Evolutionary conservation across 1,284 basidiomycete genomes (phyloP).

Genomic region (Stygiomarasmius scandens): DNA sequence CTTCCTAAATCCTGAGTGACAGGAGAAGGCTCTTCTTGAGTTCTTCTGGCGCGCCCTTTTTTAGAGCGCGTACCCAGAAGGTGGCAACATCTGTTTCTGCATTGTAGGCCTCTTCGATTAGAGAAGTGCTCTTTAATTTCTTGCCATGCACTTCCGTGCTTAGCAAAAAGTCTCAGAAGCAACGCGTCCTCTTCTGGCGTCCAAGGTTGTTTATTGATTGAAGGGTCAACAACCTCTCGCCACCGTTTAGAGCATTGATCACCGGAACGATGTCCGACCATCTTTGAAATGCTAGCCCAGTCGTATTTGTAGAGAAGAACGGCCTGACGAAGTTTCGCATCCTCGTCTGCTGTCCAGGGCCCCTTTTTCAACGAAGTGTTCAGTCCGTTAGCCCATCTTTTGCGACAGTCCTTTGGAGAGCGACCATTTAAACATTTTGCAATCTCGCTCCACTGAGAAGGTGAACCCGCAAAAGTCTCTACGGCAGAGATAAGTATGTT

Average conservation of each 20-base stretch:
- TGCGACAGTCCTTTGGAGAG: neutral
- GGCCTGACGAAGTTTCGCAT: neutral
- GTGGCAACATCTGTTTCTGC: neutral
- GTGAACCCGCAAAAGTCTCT: neutral
- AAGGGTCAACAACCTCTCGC: neutral
- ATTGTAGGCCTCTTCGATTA: neutral
- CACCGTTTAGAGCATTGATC: neutral
- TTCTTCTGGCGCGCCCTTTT: neutral
- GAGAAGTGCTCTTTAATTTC: neutral
- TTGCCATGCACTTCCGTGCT: neutral
- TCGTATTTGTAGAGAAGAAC: neutral
- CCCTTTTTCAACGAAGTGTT: neutral
- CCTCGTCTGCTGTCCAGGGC: neutral
- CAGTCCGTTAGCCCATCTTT: neutral
- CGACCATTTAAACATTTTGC: neutral
- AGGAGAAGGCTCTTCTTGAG: too few relatives aligned
- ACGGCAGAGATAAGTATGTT: neutral
- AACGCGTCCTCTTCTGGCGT: neutral
- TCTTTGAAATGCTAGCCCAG: neutral
- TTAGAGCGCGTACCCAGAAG: neutral
- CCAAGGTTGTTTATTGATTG: neutral
- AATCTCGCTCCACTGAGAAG: neutral
- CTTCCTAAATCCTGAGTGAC: too few relatives aligned
- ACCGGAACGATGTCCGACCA: neutral
- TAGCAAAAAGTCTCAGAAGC: neutral